phyloP scores from a whole-genome alignment of 371 early-diverging fungal species.

The Mucor mucedo region DNA sequence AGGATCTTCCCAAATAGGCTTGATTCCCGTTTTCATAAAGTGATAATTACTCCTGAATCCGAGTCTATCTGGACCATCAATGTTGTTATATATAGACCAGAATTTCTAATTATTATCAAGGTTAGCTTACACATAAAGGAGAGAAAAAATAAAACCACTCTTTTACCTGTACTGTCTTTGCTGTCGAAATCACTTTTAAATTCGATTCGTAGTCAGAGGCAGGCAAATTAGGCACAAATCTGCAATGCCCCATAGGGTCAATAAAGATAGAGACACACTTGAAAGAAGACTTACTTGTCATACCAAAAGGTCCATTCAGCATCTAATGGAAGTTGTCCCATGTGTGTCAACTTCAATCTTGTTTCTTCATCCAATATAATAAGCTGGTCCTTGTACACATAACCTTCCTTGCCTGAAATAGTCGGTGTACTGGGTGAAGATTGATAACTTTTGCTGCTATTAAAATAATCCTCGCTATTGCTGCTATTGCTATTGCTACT shows the following conservation, averaged over 20 bases:
- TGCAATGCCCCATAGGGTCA: constrained; percentile 12
- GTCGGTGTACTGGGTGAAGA: constrained; percentile 3
- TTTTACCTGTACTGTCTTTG: constrained; percentile 65
- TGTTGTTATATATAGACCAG: constrained; percentile 63
- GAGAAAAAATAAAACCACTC: not conserved
- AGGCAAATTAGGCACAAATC: constrained; percentile 58
- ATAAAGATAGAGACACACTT: too few species aligned
- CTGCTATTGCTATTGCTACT: too few species aligned
- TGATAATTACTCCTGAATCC: constrained; percentile 60
- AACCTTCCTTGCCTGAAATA: constrained; percentile 9
- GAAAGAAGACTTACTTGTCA: constrained; percentile 55
- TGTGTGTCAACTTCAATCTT: constrained; percentile 34
- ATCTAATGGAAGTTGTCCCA: constrained; percentile 50
- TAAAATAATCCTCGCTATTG: constrained; percentile 10
- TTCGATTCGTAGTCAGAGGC: constrained; percentile 65
- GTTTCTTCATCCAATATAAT: constrained; percentile 28
- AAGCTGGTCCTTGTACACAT: constrained; percentile 12
- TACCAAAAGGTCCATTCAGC: constrained; percentile 71
- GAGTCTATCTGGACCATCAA: constrained; percentile 55
- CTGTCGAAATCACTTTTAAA: constrained; percentile 60
- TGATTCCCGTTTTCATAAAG: constrained; percentile 73
- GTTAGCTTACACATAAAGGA: not conserved
- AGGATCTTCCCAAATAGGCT: constrained; percentile 82
- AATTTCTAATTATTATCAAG: constrained; percentile 37
- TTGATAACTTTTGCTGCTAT: not conserved